Base-by-base conservation (phyloP, 257 asterid species). In the Coffea canephora region DNA sequence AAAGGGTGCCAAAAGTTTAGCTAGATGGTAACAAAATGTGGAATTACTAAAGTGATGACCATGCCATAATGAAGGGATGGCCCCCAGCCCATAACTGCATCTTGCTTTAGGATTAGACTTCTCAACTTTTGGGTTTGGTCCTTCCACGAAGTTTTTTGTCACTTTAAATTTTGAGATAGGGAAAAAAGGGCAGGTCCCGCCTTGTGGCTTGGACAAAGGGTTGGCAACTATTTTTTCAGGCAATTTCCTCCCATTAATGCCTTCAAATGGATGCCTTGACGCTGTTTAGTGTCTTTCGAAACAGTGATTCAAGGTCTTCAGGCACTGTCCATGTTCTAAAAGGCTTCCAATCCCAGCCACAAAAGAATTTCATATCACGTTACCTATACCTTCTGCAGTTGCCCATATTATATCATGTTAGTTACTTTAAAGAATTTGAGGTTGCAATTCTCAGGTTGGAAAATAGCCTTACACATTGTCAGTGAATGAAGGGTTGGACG, bases 71-170 rank as follows among this genome's bases (percentile, higher is more conserved):
- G 90, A 80, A 82, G 80, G 86, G 64, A 61, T 39, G 84, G 87
- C 83, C 87, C 92, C 80, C 85, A 76, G 72, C 75, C 86, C 83
- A 83, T 84, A 75, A 76, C 78, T 67, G 48, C 76, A 81, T 62
- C 80, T 90, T 87, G 92, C 89, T 83, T 85, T 84, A 80, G 83
- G 82, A 70, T 71, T 79, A 85, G 77, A 76, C 82, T 76, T 75
- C 27, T 73, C 81, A 31, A 69, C 76, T 84, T 77, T 80, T 79
- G 3, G 71, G n/a, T 71, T 59, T 48, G 75, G 83, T 65, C 78
- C 82, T 79, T 64, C 83, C 83, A 73, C 48, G 62, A 79, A 65
- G 78, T 46, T 48, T 41, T 39, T 39, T 39, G 34, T 4, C 1
- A 13, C 62, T 73, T 73, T 65, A 64, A 74, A 31, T 21, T 52